phyloP scores from a whole-genome alignment of 129 eudicot genomes.

The Smallanthus sonchifolius region DNA sequence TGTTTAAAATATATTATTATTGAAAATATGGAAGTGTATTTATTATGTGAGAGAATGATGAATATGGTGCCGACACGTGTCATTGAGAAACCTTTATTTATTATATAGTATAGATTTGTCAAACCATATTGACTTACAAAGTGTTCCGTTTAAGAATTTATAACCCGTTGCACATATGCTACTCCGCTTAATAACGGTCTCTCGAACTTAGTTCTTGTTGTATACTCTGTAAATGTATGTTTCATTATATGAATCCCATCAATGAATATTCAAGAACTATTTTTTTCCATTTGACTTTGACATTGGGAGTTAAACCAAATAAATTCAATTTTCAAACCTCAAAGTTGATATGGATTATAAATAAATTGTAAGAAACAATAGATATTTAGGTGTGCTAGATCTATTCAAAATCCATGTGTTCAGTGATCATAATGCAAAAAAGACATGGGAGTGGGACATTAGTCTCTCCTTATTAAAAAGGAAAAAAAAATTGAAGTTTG shows the following conservation, averaged over 20 bases:
- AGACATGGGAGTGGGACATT: no score
- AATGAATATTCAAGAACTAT: background rate
- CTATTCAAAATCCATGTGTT: background rate
- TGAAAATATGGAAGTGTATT: no score
- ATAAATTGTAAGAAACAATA: background rate
- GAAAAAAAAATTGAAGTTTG: no score
- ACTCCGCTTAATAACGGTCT: slow-evolving; percentile 77
- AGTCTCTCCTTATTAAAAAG: no score
- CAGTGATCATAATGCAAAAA: no score
- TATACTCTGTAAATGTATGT: slow-evolving; percentile 82
- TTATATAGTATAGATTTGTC: no score
- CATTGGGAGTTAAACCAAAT: slow-evolving; percentile 12
- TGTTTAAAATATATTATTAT: no score
- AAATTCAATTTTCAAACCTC: slow-evolving; percentile 8
- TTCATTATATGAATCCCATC: slow-evolving; percentile 28
- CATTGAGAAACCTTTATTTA: no score
- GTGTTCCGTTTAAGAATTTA: slow-evolving; percentile 55
- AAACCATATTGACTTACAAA: slow-evolving; percentile 58
- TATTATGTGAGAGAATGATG: no score
- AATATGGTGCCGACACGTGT: no score
- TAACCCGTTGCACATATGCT: slow-evolving; percentile 66
- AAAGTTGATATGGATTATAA: background rate
- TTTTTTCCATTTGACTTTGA: slow-evolving; percentile 1
- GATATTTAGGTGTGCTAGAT: background rate
- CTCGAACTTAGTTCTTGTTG: slow-evolving; percentile 81